Conservation (phyloP, 305 asterid genomes). For the Solanum hybrid region DNA sequence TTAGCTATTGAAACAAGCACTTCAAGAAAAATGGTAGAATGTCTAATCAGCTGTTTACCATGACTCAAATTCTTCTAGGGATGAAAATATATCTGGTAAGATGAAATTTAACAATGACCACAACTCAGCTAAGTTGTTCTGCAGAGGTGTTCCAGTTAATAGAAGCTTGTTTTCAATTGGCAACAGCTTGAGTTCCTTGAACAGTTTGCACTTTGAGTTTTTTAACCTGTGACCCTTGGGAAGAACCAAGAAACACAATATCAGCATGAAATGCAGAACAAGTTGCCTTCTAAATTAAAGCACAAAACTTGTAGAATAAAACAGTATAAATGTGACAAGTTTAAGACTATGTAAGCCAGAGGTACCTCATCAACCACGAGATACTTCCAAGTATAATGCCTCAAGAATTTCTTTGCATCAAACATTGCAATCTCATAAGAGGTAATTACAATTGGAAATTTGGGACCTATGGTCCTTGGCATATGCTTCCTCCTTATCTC, state of each 20-base stretch:
- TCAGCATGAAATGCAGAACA: neutral
- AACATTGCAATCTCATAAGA: constrained; percentile 73
- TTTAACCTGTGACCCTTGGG: constrained; percentile 89
- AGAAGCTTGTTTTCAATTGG: constrained; percentile 83
- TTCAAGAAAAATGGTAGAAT: neutral
- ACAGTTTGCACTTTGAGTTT: constrained; percentile 71
- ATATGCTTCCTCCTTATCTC: constrained; percentile 69
- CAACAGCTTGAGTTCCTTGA: constrained; percentile 54
- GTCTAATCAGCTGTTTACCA: constrained; percentile 40
- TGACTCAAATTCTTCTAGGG: constrained; percentile 86
- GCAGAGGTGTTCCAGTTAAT: constrained; percentile 93
- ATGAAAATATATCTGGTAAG: constrained; percentile 93
- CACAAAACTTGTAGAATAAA: neutral
- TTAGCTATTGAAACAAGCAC: neutral
- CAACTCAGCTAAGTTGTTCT: constrained; percentile 92
- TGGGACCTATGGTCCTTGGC: constrained; percentile 78
- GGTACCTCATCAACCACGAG: constrained; percentile 94
- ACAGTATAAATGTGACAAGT: neutral
- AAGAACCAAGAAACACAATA: neutral
- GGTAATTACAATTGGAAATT: constrained; percentile 79
- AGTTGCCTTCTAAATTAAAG: neutral
- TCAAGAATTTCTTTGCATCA: constrained; percentile 56
- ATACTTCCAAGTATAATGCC: constrained; percentile 85
- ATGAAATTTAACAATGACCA: constrained; percentile 96
- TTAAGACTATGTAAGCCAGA: neutral